phyloP scores from a whole-genome alignment of 2,329 filamentous ascomycete genomes.

The Trichoderma sp. region DNA sequence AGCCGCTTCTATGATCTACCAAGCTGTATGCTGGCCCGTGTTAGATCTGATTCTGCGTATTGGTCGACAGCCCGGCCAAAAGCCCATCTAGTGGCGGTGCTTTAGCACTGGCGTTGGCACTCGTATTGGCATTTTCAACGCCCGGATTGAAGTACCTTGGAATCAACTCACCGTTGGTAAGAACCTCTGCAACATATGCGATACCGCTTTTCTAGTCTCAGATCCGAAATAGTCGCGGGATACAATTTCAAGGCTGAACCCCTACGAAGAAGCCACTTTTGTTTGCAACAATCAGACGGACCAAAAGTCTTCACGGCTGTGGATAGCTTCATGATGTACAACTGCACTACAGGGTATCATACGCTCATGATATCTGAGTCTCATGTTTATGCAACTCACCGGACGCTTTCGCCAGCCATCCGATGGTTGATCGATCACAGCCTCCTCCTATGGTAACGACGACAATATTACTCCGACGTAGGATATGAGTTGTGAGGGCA shows the following conservation, averaged over 20 bases:
- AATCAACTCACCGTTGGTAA: neutral
- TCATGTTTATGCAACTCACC: neutral
- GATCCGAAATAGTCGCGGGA: neutral
- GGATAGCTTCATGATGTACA: neutral
- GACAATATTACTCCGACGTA: neutral
- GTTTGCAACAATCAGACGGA: neutral
- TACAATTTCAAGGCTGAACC: neutral
- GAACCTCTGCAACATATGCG: neutral
- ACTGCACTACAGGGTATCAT: neutral
- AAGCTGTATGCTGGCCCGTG: neutral
- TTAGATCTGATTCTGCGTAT: neutral
- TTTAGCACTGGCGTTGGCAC: neutral
- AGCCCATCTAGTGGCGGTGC: neutral
- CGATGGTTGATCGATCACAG: neutral
- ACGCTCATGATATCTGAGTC: neutral
- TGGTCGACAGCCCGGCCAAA: neutral
- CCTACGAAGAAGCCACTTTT: neutral
- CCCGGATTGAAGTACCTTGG: neutral
- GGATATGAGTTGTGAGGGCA: neutral
- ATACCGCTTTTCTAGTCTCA: neutral
- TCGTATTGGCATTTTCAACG: neutral
- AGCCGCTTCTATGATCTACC: neutral
- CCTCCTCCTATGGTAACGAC: neutral
- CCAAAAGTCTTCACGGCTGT: neutral
- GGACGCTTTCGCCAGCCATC: neutral